Evolutionary conservation across 345 rosid species (phyloP).

Genomic region (Gossypium herbaceum): DNA sequence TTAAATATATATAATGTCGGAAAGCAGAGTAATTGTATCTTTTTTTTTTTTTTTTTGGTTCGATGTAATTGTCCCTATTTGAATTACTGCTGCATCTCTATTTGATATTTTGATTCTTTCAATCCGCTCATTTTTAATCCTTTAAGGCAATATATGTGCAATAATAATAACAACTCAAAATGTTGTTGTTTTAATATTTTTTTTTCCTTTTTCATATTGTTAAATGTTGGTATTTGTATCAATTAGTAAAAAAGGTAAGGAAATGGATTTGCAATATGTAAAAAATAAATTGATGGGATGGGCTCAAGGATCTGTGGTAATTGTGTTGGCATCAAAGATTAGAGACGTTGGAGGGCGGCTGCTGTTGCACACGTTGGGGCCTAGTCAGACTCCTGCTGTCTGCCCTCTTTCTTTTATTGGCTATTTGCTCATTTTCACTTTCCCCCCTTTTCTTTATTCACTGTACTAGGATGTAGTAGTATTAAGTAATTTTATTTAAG

Average conservation of each 20-base stretch:
- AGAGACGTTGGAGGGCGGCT: constrained; percentile 12
- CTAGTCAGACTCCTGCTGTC: background rate
- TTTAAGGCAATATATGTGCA: too few species aligned
- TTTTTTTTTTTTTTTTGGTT: background rate
- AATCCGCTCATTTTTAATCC: background rate
- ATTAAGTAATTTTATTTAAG: too few species aligned
- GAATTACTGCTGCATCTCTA: background rate
- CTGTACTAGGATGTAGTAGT: too few species aligned
- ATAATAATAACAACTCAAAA: too few species aligned
- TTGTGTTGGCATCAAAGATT: constrained; percentile 5
- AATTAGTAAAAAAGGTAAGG: background rate
- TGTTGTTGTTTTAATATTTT: too few species aligned
- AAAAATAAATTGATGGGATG: background rate
- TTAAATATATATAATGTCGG: background rate
- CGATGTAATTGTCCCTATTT: background rate
- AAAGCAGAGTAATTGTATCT: background rate
- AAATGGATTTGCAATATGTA: background rate
- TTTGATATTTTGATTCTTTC: background rate
- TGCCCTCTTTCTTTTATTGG: background rate
- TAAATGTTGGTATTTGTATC: background rate
- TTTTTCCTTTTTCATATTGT: background rate
- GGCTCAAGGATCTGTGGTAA: background rate
- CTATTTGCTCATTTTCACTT: background rate
- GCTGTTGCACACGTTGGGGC: background rate
- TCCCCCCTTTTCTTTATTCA: too few species aligned